Conservation (phyloP, 108 stramenopile genomes). For the Parietichytrium sp. region DNA sequence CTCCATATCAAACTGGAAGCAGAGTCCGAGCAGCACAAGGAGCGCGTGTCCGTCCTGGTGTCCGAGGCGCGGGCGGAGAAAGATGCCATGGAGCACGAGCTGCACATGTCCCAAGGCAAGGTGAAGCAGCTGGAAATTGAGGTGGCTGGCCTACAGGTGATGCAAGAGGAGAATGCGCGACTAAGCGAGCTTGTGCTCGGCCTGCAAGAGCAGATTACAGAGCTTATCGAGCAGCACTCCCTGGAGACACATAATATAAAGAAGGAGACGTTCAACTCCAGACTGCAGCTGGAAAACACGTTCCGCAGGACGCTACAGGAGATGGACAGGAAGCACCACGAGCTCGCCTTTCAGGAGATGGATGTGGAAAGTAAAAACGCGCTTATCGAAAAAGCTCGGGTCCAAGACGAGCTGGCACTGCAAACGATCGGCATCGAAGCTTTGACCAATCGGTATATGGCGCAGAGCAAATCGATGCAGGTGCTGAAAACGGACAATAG, state of each 20-base stretch:
- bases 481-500: not conserved
- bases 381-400: not conserved
- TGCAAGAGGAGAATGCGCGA: conserved; percentile 18
- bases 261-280: not conserved
- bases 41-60: too few species aligned
- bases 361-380: not conserved
- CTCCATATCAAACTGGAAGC: too few species aligned
- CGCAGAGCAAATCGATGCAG: not conserved
- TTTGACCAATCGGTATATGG: not conserved
- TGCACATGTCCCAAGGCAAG: not conserved
- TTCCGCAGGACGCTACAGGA: conserved; percentile 27
- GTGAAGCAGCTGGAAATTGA: not conserved
- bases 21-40: too few species aligned
- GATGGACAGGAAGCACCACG: not conserved
- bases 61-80: not conserved
- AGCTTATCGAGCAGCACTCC: not conserved
- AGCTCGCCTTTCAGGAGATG: not conserved
- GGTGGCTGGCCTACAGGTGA: not conserved
- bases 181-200: not conserved
- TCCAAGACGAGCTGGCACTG: conserved; percentile 6
- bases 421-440: conserved; percentile 33
- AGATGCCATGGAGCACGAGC: conserved; percentile 7
- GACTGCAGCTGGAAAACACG: not conserved
- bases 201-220: conserved; percentile 22
- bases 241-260: not conserved